Conservation (phyloP, 768 basidiomycete species). For the Leccinum broughii region DNA sequence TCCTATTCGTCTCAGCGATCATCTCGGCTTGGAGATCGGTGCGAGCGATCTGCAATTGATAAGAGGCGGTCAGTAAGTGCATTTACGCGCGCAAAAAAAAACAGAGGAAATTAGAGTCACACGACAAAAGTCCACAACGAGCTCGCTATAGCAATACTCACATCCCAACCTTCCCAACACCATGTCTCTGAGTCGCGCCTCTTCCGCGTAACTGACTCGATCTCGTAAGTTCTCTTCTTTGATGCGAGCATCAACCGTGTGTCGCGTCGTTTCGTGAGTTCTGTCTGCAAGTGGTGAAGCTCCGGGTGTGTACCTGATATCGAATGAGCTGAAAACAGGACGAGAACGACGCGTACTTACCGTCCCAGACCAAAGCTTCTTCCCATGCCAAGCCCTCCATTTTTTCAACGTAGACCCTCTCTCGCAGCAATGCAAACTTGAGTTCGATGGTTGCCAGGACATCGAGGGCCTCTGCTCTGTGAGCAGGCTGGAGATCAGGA, state of each 20-base stretch:
- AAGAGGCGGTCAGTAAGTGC: conserved; percentile 8
- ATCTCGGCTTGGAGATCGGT: conserved; percentile 83
- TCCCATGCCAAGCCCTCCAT: conserved; percentile 92
- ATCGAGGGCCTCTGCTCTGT: conserved; percentile 86
- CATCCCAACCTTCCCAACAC: conserved; percentile 39
- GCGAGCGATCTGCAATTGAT: conserved; percentile 55
- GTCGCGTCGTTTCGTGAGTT: conserved; percentile 75
- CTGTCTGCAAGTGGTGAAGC: conserved; percentile 74
- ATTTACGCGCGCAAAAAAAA: neutral
- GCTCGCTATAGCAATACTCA: neutral
- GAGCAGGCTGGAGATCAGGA: conserved; percentile 75
- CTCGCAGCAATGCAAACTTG: conserved; percentile 85
- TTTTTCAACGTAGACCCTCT: conserved; percentile 89
- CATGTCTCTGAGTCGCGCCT: conserved; percentile 67
- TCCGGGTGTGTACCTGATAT: conserved; percentile 80
- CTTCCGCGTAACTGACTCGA: conserved; percentile 59
- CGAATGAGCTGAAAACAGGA: neutral
- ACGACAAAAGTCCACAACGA: neutral
- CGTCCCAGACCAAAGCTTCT: conserved; percentile 74
- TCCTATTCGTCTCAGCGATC: conserved; percentile 87
- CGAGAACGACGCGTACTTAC: conserved; percentile 43
- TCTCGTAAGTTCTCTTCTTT: conserved; percentile 69
- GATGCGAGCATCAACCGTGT: conserved; percentile 80
- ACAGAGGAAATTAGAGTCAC: conserved; percentile 4
- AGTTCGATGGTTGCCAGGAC: conserved; percentile 88